These are phyloP conservation scores for Agroathelia rolfsii DNA, from an alignment of 1,284 basidiomycete species.

Conservation along the genomic window DNA sequence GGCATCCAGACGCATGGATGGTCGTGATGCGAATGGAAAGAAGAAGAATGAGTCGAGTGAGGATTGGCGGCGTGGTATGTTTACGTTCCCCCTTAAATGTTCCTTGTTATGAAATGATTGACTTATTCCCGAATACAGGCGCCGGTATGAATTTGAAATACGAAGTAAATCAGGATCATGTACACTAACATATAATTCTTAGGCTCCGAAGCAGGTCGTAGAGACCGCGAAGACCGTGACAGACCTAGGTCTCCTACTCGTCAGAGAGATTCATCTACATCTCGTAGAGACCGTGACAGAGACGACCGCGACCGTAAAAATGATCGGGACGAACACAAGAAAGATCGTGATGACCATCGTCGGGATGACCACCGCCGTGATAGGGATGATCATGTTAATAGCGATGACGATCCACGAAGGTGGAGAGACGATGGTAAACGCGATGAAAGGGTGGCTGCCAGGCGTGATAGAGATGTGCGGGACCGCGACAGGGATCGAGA, in stretches of 20 bases:
- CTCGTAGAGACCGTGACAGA: too few species aligned
- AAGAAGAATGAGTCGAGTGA: constrained; percentile 64
- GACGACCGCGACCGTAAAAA: constrained; percentile 31
- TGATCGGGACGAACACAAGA: constrained; percentile 28
- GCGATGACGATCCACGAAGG: constrained; percentile 53
- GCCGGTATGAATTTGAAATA: too few species aligned
- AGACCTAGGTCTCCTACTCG: constrained; percentile 53
- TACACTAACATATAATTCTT: too few species aligned
- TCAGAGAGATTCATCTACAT: constrained; percentile 44
- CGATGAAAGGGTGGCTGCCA: constrained; percentile 57
- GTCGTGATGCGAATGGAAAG: constrained; percentile 51
- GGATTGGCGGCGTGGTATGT: constrained; percentile 71
- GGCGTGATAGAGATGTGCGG: constrained; percentile 39
- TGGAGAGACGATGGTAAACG: constrained; percentile 76
- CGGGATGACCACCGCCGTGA: constrained; percentile 22
- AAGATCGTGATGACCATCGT: constrained; percentile 26
- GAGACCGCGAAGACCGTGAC: constrained; percentile 50
- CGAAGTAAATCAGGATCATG: too few species aligned
- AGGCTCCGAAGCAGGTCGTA: too few species aligned
- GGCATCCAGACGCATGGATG: constrained; percentile 44
- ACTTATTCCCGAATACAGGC: too few species aligned
- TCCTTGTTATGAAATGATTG: too few species aligned
- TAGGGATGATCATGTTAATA: constrained; percentile 30
- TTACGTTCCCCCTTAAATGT: too few species aligned
- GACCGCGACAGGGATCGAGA: constrained; percentile 26